Evolutionary conservation across 257 asterid species (phyloP).

Genomic region (Jaltomata sinuosa): DNA sequence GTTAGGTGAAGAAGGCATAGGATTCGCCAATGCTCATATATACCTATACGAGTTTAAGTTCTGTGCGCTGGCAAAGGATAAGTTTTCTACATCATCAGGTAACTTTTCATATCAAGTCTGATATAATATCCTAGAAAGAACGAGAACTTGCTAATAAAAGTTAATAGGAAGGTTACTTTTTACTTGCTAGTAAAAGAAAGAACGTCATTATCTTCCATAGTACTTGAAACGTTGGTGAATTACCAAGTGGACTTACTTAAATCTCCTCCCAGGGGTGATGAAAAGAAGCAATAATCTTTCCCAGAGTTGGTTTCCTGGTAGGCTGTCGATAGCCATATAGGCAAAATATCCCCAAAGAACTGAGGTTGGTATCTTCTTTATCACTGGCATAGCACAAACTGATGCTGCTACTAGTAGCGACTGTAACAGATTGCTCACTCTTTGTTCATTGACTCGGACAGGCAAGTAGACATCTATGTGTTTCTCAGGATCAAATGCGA

Average conservation of each 20-base stretch:
- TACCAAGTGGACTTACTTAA: constrained; percentile 19
- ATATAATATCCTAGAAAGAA: background rate
- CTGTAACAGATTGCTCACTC: constrained; percentile 54
- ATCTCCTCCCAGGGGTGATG: constrained; percentile 35
- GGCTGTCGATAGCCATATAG: constrained; percentile 65
- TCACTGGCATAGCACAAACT: constrained; percentile 40
- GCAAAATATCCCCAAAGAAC: constrained; percentile 12
- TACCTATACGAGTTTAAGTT: background rate
- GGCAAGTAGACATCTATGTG: constrained; percentile 40
- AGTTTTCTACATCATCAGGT: background rate
- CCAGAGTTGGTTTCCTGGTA: constrained; percentile 56
- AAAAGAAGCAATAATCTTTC: constrained; percentile 42
- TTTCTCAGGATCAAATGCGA: constrained; percentile 31
- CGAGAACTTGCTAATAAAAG: background rate
- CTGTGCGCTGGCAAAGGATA: background rate
- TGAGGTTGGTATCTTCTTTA: constrained; percentile 10
- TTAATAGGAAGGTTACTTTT: no score
- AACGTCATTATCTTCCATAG: background rate
- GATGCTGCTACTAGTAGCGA: constrained; percentile 40
- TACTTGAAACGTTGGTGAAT: background rate
- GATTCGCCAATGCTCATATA: background rate
- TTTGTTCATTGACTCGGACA: constrained; percentile 54
- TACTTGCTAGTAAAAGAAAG: background rate
- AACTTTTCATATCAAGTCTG: background rate
- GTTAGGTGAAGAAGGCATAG: background rate